Evolutionary conservation across 148 eudicot species (phyloP).

Genomic region (Diospyros lotus): DNA sequence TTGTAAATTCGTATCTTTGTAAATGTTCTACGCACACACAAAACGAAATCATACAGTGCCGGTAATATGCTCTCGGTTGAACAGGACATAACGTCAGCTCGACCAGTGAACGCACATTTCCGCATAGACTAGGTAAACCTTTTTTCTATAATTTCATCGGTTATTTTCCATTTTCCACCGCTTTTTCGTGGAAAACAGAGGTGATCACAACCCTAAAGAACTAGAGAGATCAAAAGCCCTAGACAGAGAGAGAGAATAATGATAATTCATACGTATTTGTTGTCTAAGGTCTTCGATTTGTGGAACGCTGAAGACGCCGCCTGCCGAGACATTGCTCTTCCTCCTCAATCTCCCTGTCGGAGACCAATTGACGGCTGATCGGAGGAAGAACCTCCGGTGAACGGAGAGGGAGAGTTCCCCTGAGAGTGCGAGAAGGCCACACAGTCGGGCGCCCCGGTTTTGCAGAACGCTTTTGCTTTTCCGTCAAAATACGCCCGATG

Average conservation of each 20-base stretch:
- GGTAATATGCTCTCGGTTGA: too few relatives aligned
- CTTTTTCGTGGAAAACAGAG: not conserved
- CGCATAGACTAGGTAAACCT: not conserved
- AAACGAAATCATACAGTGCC: too few relatives aligned
- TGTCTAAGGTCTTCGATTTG: slow-evolving; percentile 92
- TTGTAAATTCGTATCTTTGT: not conserved
- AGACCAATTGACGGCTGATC: too few relatives aligned
- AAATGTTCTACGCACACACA: not conserved
- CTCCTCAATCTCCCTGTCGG: not conserved
- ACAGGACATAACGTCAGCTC: too few relatives aligned
- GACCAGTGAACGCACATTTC: too few relatives aligned
- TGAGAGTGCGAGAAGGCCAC: too few relatives aligned
- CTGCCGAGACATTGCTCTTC: slow-evolving; percentile 66
- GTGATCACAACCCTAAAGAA: not conserved
- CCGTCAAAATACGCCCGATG: too few relatives aligned
- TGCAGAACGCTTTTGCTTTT: too few relatives aligned
- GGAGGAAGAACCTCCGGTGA: too few relatives aligned
- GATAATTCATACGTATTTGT: slow-evolving; percentile 71
- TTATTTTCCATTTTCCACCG: not conserved
- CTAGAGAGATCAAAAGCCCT: not conserved
- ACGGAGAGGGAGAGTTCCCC: too few relatives aligned
- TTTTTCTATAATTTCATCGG: not conserved
- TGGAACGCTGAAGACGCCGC: slow-evolving; percentile 54
- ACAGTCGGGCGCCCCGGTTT: too few relatives aligned
- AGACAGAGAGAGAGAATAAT: not conserved